These are phyloP conservation scores for Irpex lacteus DNA, from an alignment of 1,284 basidiomycete genomes.

Conservation along the genomic window DNA sequence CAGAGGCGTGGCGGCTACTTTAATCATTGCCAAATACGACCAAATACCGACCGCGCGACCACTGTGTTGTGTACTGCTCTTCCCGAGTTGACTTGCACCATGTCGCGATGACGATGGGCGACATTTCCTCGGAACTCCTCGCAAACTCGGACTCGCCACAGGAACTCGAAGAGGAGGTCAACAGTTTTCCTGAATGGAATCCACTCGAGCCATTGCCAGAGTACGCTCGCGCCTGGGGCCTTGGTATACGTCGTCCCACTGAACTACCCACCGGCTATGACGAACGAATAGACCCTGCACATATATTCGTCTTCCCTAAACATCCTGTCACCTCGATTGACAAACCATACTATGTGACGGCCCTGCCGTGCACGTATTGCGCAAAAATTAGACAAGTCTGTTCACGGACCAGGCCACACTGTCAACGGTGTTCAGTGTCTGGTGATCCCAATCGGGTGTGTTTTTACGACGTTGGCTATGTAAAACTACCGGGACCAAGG, in stretches of 20 bases:
- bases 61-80: background rate
- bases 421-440: slow-evolving; percentile 11
- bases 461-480: slow-evolving; percentile 7
- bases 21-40: background rate
- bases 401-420: slow-evolving; percentile 13
- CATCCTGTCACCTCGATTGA: slow-evolving; percentile 14
- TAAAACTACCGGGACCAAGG: slow-evolving; percentile 12
- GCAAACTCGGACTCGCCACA: background rate
- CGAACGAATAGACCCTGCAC: slow-evolving; percentile 12
- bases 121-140: background rate
- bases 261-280: slow-evolving; percentile 15
- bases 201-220: slow-evolving; percentile 14
- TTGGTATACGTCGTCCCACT: slow-evolving; percentile 9
- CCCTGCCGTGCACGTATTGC: slow-evolving; percentile 15
- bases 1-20: background rate
- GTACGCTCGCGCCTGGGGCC: slow-evolving; percentile 15
- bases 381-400: slow-evolving; percentile 15
- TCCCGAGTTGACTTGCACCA: background rate
- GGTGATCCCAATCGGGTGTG: slow-evolving; percentile 7
- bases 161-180: background rate
- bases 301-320: slow-evolving; percentile 16
- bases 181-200: slow-evolving; percentile 1
- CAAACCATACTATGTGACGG: slow-evolving; percentile 13
- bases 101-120: background rate
- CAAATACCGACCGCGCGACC: background rate